Base-by-base conservation (phyloP, 2,329 filamentous ascomycete genomes). In the Zymoseptoria crescenta region DNA sequence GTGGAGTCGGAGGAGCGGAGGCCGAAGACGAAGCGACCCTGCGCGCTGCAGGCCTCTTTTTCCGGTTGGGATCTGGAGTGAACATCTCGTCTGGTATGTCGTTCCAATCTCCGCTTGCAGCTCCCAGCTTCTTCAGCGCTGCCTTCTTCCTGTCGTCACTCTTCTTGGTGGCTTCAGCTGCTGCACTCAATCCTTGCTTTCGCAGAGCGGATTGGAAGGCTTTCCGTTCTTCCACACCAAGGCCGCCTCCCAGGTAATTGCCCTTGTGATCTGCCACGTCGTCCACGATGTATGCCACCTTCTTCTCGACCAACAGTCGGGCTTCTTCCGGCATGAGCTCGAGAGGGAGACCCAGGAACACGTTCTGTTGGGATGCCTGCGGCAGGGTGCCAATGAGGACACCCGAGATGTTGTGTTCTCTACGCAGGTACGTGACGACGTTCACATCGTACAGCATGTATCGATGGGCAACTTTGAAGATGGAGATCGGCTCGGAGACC, bases 301-400 rank as follows among this genome's bases (percentile, higher is more conserved):
- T 85, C 66, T 87, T 87, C 65, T 91, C 87, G 59, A 96, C 85
- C 28, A 99, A 81, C 56, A 94, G 76, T 64, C 86, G 83, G 3
- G 87, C 92, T 77, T 99, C 94, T 76, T 97, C 94, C 1, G 90
- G 87, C 78, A 94, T 89, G 51, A 99, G 80, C 77, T 96, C 88
- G 27, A 97, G 77, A 2, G 94, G 94, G 54, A 97, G 77, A 52
- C 92, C 90, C 59, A 93, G 83, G 72, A 97, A 97, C 59, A 96
- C 83, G 76, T 96, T 97, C 75, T 99, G 94, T 67, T 95, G 93
- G 5, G 92, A 91, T 59, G 91, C 87, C 75, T 97, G 92, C 1
- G 94, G 93, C 29, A 96, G 85, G 7, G 89, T 92, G 59, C 94
- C 94, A 60, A 89, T 86, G 57, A 96, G 81, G 30, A 94, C 87